Base-by-base conservation (phyloP, 805 yeast genomes). In the Kodamaea hsintzibuensis region DNA sequence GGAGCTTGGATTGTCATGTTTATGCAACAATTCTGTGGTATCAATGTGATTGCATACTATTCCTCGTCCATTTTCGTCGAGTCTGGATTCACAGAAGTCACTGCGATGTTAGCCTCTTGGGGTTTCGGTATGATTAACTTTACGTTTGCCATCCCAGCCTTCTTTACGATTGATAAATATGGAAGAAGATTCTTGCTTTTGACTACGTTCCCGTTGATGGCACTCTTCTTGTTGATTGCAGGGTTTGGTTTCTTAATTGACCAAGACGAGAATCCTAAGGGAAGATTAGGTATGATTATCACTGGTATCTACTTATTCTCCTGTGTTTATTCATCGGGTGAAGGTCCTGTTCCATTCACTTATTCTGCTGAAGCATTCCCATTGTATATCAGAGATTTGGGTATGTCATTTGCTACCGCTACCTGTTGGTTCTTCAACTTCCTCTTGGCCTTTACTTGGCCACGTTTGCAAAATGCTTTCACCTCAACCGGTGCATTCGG, bases 21-120 rank as follows among this genome's bases (percentile, higher is more conserved):
- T 65, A 86, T 87, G 90, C 96, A 90, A 74, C 96, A 90, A 68
- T 88, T 89, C 73, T 90, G 96, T 72, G 96, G 96, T 61, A 83
- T 90, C 68, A 90, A 90, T 64, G 93, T 89, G 51, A 89, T 90
- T 70, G 93, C 96, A 16, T 88, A 89, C 71, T 90, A 88, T 70
- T 87, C 93, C 0, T 85, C 95, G 0, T 78, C 88, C 8, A 89
- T 90, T 54, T 90, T 90, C 71, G 69, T 79, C 19, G 79, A 84
- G 54, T 83, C 91, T 19, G 88, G 87, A 42, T 85, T 86, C 69
- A 69, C 81, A 40, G 82, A 80, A 57, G 76, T 81, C 57, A 77
- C 81, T 54, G 85, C 96, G 0, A 70, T 90, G 64, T 72, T 87
- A 60, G 96, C 96, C 0, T 88, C 96, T 0, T 82, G 91, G 83